A percentile compares a stretch with the other conserved stretches of the same genome.
These are phyloP conservation scores for Moricandia moricandioides DNA, from an alignment of 345 rosid species.

Conservation along the genomic window DNA sequence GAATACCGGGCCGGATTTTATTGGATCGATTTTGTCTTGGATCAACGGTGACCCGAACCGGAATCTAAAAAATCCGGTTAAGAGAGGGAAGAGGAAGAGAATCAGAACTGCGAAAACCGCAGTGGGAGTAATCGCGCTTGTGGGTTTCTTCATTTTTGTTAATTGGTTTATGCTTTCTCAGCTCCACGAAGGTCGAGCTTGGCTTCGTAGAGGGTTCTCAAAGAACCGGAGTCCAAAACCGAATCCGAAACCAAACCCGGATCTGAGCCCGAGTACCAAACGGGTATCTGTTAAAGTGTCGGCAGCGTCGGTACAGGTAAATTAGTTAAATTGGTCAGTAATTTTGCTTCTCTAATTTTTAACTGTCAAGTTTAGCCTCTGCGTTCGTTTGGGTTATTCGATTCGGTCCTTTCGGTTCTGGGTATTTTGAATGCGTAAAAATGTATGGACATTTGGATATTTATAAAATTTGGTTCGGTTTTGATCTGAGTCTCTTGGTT, in stretches of 20 bases:
- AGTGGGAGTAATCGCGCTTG: conserved; percentile 44
- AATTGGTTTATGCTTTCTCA: conserved; percentile 73
- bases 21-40: conserved; percentile 35
- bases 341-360: not conserved
- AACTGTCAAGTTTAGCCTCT: not conserved
- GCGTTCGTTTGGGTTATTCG: not conserved
- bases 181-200: conserved; percentile 52
- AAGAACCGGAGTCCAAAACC: conserved; percentile 13
- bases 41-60: conserved; percentile 38
- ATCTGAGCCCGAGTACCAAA: conserved; percentile 9
- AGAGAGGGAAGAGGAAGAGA: conserved; percentile 47
- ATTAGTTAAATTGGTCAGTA: not conserved
- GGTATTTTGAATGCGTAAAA: too few species aligned
- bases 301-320: conserved; percentile 49
- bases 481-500: not conserved
- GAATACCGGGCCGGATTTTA: conserved; percentile 13
- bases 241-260: conserved; percentile 6
- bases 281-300: conserved; percentile 37
- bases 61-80: conserved; percentile 32
- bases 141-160: conserved; percentile 63
- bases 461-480: not conserved
- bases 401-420: not conserved
- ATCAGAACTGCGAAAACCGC: conserved; percentile 48
- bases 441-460: too few species aligned
- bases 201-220: conserved; percentile 34